Base-by-base conservation (phyloP, 2,329 filamentous ascomycete species). In the Ceratocystis lukuohia region DNA sequence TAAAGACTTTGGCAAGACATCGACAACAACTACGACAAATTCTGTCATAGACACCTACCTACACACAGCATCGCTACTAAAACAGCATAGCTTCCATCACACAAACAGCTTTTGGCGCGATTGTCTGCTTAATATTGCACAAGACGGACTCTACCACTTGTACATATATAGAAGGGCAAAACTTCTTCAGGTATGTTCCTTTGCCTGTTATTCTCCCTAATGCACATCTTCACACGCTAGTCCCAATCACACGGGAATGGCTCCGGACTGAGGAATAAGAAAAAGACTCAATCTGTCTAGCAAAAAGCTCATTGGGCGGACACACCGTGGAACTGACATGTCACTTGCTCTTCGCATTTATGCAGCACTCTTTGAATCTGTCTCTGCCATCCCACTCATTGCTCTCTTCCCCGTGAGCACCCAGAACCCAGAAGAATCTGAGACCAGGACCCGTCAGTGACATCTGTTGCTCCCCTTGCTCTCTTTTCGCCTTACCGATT, bases 351-450 rank as follows among this genome's bases (percentile, higher is more conserved):
- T 57, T 57, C 28, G 53, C 12, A 57, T 15, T 17, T 17, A 57
- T 30, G 53, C 28, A 57, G 53, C 22, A 57, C 25, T 17, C 8
- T 30, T 57, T 57, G 22, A 57, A 57, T 30, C 28, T 57, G 53
- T 57, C 22, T 57, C 22, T 57, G 53, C 28, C 53, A 57, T 57
- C 22, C 15, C 53, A 28, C 5, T 17, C 53, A 57, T 28, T 30
- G 53, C 10, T 30, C 53, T 57, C 25, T 57, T 28, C 53, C 22
- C 53, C 53, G 22, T 57, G 53, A 57, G 53, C 28, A 41, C 53
- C 53, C 6, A 57, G 53, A 57, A 57, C 53, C 53, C 20, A 30
- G 53, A 57, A 57, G 22, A 57, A 57, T 57, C 53, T 57, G 22
- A 57, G 53, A 57, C 53, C 53, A 57, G 30, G 53, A 17, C 53